phyloP scores from a whole-genome alignment of 169 alveolate species.

The Cryptosporidium sp. region DNA sequence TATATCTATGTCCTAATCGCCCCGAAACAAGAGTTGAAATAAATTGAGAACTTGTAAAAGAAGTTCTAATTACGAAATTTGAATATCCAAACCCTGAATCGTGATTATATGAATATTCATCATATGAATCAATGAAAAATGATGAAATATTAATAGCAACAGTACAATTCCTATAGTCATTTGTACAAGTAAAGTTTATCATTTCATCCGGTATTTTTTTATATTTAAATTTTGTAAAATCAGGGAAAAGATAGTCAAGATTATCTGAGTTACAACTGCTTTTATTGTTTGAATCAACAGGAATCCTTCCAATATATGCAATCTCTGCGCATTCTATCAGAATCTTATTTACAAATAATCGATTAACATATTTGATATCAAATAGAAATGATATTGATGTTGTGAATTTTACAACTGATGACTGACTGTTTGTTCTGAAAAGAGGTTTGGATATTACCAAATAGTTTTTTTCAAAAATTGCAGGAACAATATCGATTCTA shows the following conservation, averaged over 20 bases:
- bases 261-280: constrained; percentile 42
- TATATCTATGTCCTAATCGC: constrained; percentile 52
- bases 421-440: constrained; percentile 12
- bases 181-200: constrained; percentile 42
- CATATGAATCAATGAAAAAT: constrained; percentile 17
- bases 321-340: constrained; percentile 46
- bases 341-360: constrained; percentile 32
- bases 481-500: constrained; percentile 59
- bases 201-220: constrained; percentile 25
- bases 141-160: constrained; percentile 16
- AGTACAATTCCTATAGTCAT: constrained; percentile 38
- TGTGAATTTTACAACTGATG: constrained; percentile 17
- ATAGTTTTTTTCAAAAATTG: constrained; percentile 27
- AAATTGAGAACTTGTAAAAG: constrained; percentile 34
- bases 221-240: constrained; percentile 17
- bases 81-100: constrained; percentile 57
- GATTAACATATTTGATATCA: constrained; percentile 38
- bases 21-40: constrained; percentile 43
- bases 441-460: constrained; percentile 54
- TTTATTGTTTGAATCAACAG: background rate
- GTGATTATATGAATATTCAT: constrained; percentile 29
- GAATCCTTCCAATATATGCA: constrained; percentile 58
- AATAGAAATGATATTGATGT: constrained; percentile 53
- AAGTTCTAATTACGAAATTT: constrained; percentile 49
- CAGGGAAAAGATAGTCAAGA: constrained; percentile 40